These are phyloP conservation scores for Leccinum pachyderme DNA, from an alignment of 1,284 basidiomycete genomes.

Conservation along the genomic window DNA sequence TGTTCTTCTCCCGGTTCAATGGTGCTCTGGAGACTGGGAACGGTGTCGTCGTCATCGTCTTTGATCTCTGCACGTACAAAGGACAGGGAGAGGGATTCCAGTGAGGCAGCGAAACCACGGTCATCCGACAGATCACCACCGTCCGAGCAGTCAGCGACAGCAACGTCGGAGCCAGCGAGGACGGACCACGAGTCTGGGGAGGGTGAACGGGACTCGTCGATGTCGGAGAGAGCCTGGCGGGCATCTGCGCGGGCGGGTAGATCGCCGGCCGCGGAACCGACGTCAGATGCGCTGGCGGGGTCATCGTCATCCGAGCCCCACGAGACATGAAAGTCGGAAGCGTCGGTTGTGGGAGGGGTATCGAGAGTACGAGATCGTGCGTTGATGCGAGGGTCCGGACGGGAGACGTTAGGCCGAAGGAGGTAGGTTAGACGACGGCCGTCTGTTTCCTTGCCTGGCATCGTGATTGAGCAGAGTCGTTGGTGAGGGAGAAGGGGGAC, in stretches of 20 bases:
- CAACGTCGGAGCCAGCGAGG: constrained; percentile 13
- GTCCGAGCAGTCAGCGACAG: constrained; percentile 11
- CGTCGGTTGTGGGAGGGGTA: constrained; percentile 72
- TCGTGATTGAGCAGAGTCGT: neutral
- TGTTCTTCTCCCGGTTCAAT: neutral
- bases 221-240: constrained; percentile 24
- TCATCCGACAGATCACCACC: constrained; percentile 11
- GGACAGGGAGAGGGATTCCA: constrained; percentile 33
- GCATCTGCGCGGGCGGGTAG: neutral
- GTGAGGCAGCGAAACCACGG: constrained; percentile 31
- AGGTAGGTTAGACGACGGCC: constrained; percentile 71
- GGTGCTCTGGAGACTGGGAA: neutral
- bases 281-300: constrained; percentile 16
- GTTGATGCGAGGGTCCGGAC: constrained; percentile 43
- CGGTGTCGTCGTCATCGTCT: neutral
- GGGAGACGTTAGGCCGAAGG: constrained; percentile 69
- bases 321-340: constrained; percentile 43
- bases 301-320: no score
- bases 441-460: constrained; percentile 69
- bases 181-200: constrained; percentile 28
- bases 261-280: constrained; percentile 18
- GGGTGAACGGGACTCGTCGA: constrained; percentile 26
- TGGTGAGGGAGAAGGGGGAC: constrained; percentile 29
- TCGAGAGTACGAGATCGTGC: constrained; percentile 37
- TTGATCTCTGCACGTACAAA: neutral